These are phyloP conservation scores for Hippophae tibetana DNA, from an alignment of 306 rosid species.

Conservation along the genomic window DNA sequence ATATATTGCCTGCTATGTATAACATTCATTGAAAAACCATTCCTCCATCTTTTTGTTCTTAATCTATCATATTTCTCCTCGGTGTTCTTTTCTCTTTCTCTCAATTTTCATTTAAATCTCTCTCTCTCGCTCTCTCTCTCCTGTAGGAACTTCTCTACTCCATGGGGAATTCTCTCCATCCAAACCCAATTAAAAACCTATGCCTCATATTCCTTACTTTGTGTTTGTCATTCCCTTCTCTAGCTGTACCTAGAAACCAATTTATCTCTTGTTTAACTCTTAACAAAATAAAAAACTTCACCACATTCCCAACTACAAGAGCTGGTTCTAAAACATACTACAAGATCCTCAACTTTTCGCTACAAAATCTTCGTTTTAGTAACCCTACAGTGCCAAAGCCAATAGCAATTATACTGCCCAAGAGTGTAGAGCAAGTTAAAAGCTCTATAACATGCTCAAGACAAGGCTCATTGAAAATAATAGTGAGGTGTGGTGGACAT, in stretches of 20 bases:
- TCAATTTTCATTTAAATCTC: too few species aligned
- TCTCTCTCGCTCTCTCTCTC: too few species aligned
- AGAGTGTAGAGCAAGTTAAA: slow-evolving; percentile 39
- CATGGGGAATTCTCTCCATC: slow-evolving; percentile 11
- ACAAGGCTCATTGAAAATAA: slow-evolving; percentile 26
- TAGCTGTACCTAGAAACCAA: slow-evolving; percentile 18
- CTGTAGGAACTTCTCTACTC: slow-evolving; percentile 15
- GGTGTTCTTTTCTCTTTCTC: too few species aligned
- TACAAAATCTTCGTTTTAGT: slow-evolving; percentile 55
- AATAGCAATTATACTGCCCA: slow-evolving; percentile 48
- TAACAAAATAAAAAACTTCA: slow-evolving; percentile 46
- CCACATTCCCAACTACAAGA: slow-evolving; percentile 26
- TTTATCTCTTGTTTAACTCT: slow-evolving; percentile 39
- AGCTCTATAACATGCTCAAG: slow-evolving; percentile 37
- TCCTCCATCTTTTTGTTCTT: too few species aligned
- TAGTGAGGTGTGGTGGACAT: slow-evolving; percentile 66
- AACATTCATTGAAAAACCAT: too few species aligned
- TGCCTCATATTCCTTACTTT: slow-evolving; percentile 17
- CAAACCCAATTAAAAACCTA: slow-evolving; percentile 2
- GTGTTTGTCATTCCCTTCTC: slow-evolving; percentile 13
- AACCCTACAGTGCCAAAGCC: slow-evolving; percentile 44
- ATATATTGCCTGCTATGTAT: too few species aligned
- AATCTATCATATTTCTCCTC: too few species aligned
- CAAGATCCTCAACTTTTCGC: slow-evolving; percentile 50
- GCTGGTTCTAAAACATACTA: slow-evolving; percentile 34